Conservation (phyloP, 768 basidiomycete species). For the Butyriboletus loyo region DNA sequence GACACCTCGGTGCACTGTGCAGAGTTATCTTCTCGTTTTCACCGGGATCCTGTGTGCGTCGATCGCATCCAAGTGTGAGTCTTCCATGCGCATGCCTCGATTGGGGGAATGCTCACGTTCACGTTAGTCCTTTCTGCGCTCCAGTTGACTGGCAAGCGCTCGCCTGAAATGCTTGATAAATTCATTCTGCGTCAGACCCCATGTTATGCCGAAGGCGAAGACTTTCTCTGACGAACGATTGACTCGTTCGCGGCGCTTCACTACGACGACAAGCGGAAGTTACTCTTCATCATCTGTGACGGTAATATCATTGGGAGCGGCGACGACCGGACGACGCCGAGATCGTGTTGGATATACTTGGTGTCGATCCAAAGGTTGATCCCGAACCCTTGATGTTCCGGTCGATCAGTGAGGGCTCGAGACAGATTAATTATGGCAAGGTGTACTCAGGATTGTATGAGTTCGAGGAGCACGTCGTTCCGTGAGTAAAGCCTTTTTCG, state of each 20-base stretch:
- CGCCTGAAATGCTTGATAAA: conserved; percentile 89
- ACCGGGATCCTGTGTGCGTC: conserved; percentile 76
- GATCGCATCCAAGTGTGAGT: conserved; percentile 81
- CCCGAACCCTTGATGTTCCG: conserved; percentile 92
- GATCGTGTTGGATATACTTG: conserved; percentile 90
- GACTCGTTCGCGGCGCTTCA: conserved; percentile 87
- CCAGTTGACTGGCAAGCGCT: conserved; percentile 79
- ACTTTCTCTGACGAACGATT: conserved; percentile 85
- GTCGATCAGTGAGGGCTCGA: conserved; percentile 85
- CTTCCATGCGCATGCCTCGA: neutral
- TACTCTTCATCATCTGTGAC: conserved; percentile 91
- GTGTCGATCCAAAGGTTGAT: conserved; percentile 85
- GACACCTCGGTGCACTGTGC: conserved; percentile 72
- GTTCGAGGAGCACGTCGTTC: conserved; percentile 92
- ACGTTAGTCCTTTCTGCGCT: conserved; percentile 81
- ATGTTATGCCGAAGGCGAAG: conserved; percentile 96
- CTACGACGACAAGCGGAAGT: conserved; percentile 94
- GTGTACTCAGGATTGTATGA: conserved; percentile 94
- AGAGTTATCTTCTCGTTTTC: conserved; percentile 77
- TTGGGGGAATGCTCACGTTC: conserved; percentile 6
- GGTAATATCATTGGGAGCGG: conserved; percentile 95
- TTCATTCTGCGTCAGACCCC: conserved; percentile 92
- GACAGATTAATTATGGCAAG: conserved; percentile 91
- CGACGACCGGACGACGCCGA: conserved; percentile 88
- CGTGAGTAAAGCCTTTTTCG: conserved; percentile 47